Evolutionary conservation across 768 basidiomycete species (phyloP), one percentile per base, ranked within the genome.

Genomic region (Lactarius trivialis): DNA sequence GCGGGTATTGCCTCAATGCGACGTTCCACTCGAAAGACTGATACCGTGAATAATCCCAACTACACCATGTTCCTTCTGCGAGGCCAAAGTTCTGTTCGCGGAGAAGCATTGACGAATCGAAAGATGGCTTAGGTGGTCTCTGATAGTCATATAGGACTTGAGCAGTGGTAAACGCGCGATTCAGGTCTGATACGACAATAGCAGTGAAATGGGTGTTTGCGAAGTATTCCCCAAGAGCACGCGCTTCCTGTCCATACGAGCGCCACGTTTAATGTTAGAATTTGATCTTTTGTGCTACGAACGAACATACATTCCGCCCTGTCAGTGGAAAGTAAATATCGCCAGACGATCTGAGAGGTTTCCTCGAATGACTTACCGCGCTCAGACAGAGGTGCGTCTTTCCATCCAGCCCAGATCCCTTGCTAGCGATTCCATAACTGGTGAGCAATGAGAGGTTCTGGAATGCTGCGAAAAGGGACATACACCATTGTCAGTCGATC

Each of bases 401-500:
- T 80, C 80, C 85, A 87, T 6, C 90, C 90, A 45, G 89, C 87
- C 88, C 89, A 90, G 4, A 87, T 71, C 30, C 72, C 65, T 64
- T 69, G 76, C 82, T 63, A 17, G 12, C n/a, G 12, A 34, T n/a
- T n/a, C n/a, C n/a, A n/a, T n/a, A 2, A 8, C 14, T 19, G 30
- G 32, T 48, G 52, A 36, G 24, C 53, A 14, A 45, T 43, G 33
- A 33, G 43, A 58, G 28, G 6, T 6, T 6, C 30, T 3, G n/a
- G 34, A 5, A 43, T 19, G 21, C 37, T 7, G 32, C 9, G 24
- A 15, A 28, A 14, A 15, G 14, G 11, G 24, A 24, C 82, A 51
- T 54, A 88, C 89, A 69, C 85, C 65, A 67, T 92, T 92, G 66
- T 91, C 89, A 36, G 80, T 82, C 7, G 89, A 89, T 68, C 91